Percentiles rank a stretch among this genome's conserved stretches.
phyloP scores from a whole-genome alignment of 805 yeast species.

The Ogataea wickerhamii region DNA sequence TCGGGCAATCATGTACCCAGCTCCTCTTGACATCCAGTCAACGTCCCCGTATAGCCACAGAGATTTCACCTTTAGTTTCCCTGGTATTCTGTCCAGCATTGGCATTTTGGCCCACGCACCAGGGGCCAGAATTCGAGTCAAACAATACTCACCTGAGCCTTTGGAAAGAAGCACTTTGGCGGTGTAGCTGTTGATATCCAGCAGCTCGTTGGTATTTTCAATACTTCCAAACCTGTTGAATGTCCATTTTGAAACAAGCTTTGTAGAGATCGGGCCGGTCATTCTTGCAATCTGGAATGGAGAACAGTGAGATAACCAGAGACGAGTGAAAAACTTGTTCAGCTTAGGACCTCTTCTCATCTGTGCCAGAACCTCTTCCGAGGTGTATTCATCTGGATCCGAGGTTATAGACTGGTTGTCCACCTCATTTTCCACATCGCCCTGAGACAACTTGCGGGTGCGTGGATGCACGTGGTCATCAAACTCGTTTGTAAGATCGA shows the following conservation, averaged over 20 bases:
- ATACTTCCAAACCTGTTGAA: conserved; percentile 40
- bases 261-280: conserved; percentile 53
- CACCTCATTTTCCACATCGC: conserved; percentile 4
- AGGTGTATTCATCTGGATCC: conserved; percentile 8
- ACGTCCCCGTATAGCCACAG: conserved; percentile 64
- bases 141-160: conserved; percentile 64
- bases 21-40: conserved; percentile 69
- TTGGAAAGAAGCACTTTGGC: conserved; percentile 49
- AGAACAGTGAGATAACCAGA: conserved; percentile 55
- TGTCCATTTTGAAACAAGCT: conserved; percentile 52
- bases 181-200: conserved; percentile 51
- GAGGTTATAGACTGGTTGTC: conserved; percentile 12
- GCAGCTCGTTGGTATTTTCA: conserved; percentile 28
- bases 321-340: conserved; percentile 34
- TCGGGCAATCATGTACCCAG: conserved; percentile 46
- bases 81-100: conserved; percentile 48
- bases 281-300: conserved; percentile 51
- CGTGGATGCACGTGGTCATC: conserved; percentile 17
- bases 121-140: conserved; percentile 56
- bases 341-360: conserved; percentile 33
- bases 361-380: conserved; percentile 19
- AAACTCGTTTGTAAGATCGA: conserved; percentile 33
- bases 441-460: conserved; percentile 3
- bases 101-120: conserved; percentile 59
- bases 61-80: conserved; percentile 38